These are phyloP conservation scores for Tephrocybe sp. DNA, from an alignment of 768 basidiomycete species.

Conservation along the genomic window DNA sequence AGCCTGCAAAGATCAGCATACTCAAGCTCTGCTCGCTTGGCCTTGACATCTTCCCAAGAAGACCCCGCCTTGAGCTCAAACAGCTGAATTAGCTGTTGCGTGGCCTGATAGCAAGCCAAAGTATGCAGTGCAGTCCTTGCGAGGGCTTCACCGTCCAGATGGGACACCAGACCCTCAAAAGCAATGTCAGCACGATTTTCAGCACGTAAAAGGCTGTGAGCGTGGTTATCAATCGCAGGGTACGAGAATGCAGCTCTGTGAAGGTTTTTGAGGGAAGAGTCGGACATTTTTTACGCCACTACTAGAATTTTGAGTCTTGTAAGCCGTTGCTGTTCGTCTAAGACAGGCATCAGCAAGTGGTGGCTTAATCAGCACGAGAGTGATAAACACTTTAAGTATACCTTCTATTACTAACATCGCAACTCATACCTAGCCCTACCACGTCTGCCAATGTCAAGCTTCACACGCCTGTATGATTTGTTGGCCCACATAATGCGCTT, in stretches of 20 bases:
- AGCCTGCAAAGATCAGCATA: constrained; percentile 59
- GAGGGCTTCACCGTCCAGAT: constrained; percentile 57
- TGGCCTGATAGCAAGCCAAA: constrained; percentile 59
- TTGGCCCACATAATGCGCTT: too few species aligned
- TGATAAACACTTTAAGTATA: too few species aligned
- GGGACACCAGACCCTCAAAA: constrained; percentile 66
- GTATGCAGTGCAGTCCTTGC: constrained; percentile 52
- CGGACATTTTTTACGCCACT: too few species aligned
- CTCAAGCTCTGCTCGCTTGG: constrained; percentile 36
- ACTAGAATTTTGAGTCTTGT: too few species aligned
- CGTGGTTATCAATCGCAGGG: constrained; percentile 79
- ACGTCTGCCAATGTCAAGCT: too few species aligned
- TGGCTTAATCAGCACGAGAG: too few species aligned
- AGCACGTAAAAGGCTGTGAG: constrained; percentile 64
- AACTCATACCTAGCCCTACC: too few species aligned
- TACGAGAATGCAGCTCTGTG: constrained; percentile 26
- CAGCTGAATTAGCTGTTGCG: constrained; percentile 51
- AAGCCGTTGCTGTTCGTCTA: too few species aligned
- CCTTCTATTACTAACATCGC: too few species aligned
- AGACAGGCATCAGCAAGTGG: too few species aligned
- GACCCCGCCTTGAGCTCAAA: constrained; percentile 38
- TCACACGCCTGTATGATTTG: too few species aligned
- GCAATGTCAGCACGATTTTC: constrained; percentile 45
- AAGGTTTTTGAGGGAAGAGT: constrained; percentile 3
- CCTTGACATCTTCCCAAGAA: constrained; percentile 64